phyloP scores from a whole-genome alignment of 108 stramenopile species.

The Skeletonema costatum region DNA sequence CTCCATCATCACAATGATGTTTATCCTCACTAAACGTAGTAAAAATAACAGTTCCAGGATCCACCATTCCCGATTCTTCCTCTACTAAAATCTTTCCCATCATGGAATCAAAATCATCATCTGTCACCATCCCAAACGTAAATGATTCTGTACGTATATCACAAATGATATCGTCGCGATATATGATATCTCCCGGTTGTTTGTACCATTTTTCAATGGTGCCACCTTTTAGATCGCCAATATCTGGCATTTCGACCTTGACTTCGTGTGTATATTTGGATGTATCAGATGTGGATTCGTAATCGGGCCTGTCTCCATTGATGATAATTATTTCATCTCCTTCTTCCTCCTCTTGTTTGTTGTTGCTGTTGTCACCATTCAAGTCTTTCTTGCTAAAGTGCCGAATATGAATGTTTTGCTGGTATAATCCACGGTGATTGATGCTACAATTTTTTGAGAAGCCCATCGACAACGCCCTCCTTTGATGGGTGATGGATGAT shows the following conservation, averaged over 20 bases:
- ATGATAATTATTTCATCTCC: background rate
- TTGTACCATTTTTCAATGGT: conserved; percentile 46
- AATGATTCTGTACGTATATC: conserved; percentile 46
- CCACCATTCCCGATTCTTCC: conserved; percentile 32
- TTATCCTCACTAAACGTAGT: conserved; percentile 30
- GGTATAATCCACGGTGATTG: background rate
- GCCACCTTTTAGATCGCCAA: conserved; percentile 19
- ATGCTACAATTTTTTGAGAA: background rate
- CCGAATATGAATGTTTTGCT: background rate
- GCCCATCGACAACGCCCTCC: background rate
- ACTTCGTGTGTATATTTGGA: conserved; percentile 42
- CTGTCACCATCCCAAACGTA: conserved; percentile 48
- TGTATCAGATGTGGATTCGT: background rate
- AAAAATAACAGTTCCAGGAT: conserved; percentile 40
- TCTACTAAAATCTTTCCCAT: conserved; percentile 48
- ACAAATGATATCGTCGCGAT: conserved; percentile 39
- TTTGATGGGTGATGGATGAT: background rate
- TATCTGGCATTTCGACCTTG: conserved; percentile 41
- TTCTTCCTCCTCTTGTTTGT: background rate
- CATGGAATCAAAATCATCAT: conserved; percentile 43
- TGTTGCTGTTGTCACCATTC: background rate
- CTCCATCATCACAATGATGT: background rate
- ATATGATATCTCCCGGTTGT: conserved; percentile 41
- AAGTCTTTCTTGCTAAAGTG: background rate
- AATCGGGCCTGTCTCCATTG: background rate